Evolutionary conservation across 2,329 filamentous ascomycete genomes (phyloP), one percentile per base, ranked within the genome.

Genomic region (Exophiala sp.): DNA sequence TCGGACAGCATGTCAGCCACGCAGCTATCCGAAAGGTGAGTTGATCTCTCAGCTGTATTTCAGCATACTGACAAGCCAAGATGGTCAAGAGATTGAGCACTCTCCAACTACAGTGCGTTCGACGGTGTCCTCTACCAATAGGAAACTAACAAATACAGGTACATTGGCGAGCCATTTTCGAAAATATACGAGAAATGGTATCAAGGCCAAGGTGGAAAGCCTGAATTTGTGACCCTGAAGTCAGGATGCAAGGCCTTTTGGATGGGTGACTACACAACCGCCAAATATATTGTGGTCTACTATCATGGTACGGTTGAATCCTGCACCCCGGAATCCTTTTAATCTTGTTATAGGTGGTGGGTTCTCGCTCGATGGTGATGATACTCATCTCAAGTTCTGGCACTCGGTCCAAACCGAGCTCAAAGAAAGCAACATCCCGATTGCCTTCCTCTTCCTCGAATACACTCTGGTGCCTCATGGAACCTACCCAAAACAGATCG

Each of bases 391-490:
- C 37, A 48, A 49, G 11, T 58, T 57, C 27, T 63, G 63, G 7
- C n/a, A 52, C 16, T 34, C 35, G 13, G 55, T 59, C 23, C 50
- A 53, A 8, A 41, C 13, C 3, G 47, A 53, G 19, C 52, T 56
- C 43, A 41, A 57, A 32, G 24, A 41, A n/a, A 56, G 61, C 22
- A 72, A 70, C 35, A 71, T 76, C 44, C 66, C 69, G 24, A 64
- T 78, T 23, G 69, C 76, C 14, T 64, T 76, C 41, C 71, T 82
- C 42, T 64, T 78, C 19, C 68, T 81, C n/a, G 73, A 74, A 32
- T 84, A 84, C 64, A 76, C 75, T 21, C 71, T 82, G n/a, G 72
- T 78, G 0, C 72, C 72, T 0, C 56, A 64, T 9, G 70, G 64
- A 5, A 65, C 64, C 1, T 74, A 73, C 46, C 72, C 72, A 2